Evolutionary conservation across 352 stramenopile genomes (phyloP).

Genomic region (Blastocystis sp.): DNA sequence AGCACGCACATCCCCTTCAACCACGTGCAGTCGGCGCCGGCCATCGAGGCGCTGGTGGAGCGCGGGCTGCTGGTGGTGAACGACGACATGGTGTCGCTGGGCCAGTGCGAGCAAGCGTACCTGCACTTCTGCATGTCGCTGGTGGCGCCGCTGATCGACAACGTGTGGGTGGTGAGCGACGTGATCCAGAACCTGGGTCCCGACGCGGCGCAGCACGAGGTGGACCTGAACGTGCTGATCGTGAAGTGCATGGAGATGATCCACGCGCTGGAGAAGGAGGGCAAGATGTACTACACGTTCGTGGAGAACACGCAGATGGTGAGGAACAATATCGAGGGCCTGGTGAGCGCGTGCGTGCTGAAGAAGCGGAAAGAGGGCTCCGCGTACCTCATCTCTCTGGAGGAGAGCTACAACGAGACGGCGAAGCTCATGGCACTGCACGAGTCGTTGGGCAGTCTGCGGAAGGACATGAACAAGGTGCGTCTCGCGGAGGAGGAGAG

Average conservation of each 20-base stretch:
- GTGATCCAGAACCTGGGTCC: slow-evolving; percentile 40
- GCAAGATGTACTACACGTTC: slow-evolving; percentile 22
- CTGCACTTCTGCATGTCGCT: slow-evolving; percentile 77
- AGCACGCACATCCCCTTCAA: slow-evolving; percentile 55
- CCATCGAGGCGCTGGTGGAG: slow-evolving; percentile 30
- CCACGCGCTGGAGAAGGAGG: not conserved
- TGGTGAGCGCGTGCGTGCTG: slow-evolving; percentile 44
- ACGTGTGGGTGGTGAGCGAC: slow-evolving; percentile 71
- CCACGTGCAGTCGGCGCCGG: slow-evolving; percentile 19
- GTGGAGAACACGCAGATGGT: slow-evolving; percentile 62
- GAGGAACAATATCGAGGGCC: slow-evolving; percentile 48
- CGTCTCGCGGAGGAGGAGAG: slow-evolving; percentile 6
- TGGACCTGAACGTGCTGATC: slow-evolving; percentile 49
- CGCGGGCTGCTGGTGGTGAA: slow-evolving; percentile 18
- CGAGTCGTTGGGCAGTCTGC: slow-evolving; percentile 34
- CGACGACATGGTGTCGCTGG: slow-evolving; percentile 55
- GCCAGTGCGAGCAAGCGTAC: slow-evolving; percentile 72
- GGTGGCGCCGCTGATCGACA: slow-evolving; percentile 80
- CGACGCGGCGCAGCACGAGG: slow-evolving; percentile 2
- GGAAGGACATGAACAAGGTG: slow-evolving; percentile 1
- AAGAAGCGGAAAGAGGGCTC: slow-evolving; percentile 21
- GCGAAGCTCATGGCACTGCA: slow-evolving; percentile 13
- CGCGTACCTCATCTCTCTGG: slow-evolving; percentile 42
- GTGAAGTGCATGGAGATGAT: slow-evolving; percentile 67
- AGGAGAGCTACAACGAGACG: slow-evolving; percentile 6